These are phyloP conservation scores for Penicillium sp. DNA, from an alignment of 2,329 filamentous ascomycete species.

Conservation along the genomic window DNA sequence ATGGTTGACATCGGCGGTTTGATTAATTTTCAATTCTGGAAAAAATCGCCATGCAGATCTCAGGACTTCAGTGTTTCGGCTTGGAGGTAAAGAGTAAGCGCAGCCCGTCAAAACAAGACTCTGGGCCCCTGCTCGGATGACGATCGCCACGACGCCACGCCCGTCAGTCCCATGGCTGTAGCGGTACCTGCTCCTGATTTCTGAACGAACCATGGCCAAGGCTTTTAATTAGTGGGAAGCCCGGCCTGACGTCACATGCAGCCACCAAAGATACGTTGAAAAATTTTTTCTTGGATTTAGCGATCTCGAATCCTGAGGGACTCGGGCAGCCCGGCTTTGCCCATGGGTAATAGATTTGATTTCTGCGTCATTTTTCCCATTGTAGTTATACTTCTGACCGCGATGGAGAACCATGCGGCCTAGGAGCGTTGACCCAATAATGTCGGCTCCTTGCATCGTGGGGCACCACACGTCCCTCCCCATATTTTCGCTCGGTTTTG, in stretches of 20 bases:
- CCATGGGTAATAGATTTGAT: neutral
- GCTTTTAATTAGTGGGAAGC: neutral
- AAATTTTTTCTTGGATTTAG: neutral
- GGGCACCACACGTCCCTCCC: conserved; percentile 19
- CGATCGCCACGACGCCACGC: conserved; percentile 24
- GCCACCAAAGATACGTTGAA: neutral
- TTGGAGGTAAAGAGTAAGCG: conserved; percentile 9
- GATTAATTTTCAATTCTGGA: conserved; percentile 18
- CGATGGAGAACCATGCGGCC: conserved; percentile 20
- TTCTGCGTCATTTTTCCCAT: neutral
- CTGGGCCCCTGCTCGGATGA: conserved; percentile 16
- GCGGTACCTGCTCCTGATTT: conserved; percentile 16
- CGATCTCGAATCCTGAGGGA: neutral
- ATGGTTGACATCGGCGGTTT: conserved; percentile 13
- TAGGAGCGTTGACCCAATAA: conserved; percentile 16
- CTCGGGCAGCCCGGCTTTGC: neutral
- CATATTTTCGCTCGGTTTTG: neutral
- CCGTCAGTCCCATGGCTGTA: conserved; percentile 14
- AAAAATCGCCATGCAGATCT: conserved; percentile 1
- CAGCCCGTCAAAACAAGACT: conserved; percentile 20
- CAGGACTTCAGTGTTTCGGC: neutral
- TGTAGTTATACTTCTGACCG: neutral
- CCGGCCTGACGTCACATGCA: conserved; percentile 24
- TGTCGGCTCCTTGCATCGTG: conserved; percentile 28
- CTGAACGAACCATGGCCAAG: conserved; percentile 9